These are phyloP conservation scores for Hydnomerulius pinastri DNA, from an alignment of 768 basidiomycete species.

Conservation along the genomic window DNA sequence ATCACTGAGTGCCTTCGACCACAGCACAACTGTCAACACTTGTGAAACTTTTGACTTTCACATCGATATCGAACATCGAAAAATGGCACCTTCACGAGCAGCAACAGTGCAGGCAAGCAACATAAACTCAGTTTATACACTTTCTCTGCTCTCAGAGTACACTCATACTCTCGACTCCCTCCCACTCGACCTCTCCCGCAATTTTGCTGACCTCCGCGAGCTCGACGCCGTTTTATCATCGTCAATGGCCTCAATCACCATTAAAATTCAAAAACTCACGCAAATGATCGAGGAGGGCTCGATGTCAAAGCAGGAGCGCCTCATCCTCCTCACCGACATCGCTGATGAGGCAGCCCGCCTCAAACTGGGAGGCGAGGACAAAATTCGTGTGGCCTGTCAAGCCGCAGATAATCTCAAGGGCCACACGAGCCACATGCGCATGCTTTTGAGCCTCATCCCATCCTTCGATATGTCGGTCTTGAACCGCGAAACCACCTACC, in stretches of 20 bases:
- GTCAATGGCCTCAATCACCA: conserved; percentile 78
- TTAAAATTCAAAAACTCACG: conserved; percentile 76
- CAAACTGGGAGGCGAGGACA: conserved; percentile 96
- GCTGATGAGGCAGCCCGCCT: conserved; percentile 91
- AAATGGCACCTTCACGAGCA: conserved; percentile 41
- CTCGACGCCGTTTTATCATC: conserved; percentile 96
- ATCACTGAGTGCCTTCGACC: conserved; percentile 12
- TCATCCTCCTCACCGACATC: conserved; percentile 88
- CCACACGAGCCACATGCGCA: conserved; percentile 61
- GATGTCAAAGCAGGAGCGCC: conserved; percentile 66
- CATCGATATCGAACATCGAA: conserved; percentile 5
- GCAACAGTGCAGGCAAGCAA: conserved; percentile 29
- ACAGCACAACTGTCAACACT: conserved; percentile 12
- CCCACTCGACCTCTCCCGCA: conserved; percentile 91
- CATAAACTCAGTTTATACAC: conserved; percentile 55
- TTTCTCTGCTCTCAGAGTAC: conserved; percentile 78
- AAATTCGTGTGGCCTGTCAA: conserved; percentile 91
- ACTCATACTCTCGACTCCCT: conserved; percentile 91
- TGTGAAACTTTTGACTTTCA: neutral
- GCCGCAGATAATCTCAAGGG: conserved; percentile 85
- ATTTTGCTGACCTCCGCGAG: conserved; percentile 94
- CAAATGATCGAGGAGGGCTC: conserved; percentile 69
- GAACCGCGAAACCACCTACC: conserved; percentile 68
- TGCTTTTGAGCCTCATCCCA: conserved; percentile 63
- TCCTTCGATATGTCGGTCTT: conserved; percentile 60